These are phyloP conservation scores for Curvularia hawaiiensis DNA, from an alignment of 2,329 filamentous ascomycete species.

Conservation along the genomic window DNA sequence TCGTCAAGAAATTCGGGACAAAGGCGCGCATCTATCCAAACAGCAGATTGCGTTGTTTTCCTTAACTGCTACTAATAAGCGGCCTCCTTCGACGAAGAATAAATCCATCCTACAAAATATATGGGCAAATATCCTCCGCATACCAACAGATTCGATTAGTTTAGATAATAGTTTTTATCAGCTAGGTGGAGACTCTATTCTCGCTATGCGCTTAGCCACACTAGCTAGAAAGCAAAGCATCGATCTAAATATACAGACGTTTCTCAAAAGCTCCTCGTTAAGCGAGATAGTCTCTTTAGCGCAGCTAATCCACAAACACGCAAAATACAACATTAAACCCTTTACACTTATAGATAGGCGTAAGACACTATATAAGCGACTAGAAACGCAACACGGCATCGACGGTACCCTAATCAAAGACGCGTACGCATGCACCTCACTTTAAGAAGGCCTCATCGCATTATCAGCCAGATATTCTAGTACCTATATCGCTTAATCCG, in stretches of 20 bases:
- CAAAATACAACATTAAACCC: background rate
- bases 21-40: slow-evolving; percentile 6
- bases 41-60: background rate
- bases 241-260: background rate
- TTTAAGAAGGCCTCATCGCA: slow-evolving; percentile 62
- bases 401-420: slow-evolving; percentile 48
- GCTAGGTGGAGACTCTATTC: slow-evolving; percentile 17
- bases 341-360: background rate
- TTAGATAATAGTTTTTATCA: slow-evolving; percentile 17
- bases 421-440: slow-evolving; percentile 60
- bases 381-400: background rate
- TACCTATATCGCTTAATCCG: slow-evolving; percentile 48
- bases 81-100: background rate
- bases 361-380: background rate
- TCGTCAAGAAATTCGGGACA: slow-evolving; percentile 25
- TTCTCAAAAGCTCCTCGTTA: background rate
- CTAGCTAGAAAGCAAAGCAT: background rate
- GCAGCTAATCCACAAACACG: background rate
- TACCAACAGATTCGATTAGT: slow-evolving; percentile 8
- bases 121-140: slow-evolving; percentile 7
- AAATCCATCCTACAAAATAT: background rate
- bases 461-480: slow-evolving; percentile 58
- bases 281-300: background rate
- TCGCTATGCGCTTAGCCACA: slow-evolving; percentile 5
- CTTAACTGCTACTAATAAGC: background rate